phyloP scores from a whole-genome alignment of 1,139 yeast genomes.

The Saccharomyces hybrid region DNA sequence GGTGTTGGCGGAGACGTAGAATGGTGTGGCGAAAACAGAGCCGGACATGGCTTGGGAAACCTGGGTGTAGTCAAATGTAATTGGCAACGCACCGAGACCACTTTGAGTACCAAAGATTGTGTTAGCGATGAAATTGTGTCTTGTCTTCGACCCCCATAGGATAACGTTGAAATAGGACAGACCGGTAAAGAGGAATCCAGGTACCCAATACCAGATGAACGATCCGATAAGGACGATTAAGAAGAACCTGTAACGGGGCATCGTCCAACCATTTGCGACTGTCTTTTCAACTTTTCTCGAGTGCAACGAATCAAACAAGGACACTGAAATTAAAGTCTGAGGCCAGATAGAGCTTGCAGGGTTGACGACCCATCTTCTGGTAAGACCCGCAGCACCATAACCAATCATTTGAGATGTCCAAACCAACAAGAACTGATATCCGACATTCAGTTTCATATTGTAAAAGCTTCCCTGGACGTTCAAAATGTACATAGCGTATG shows the following conservation, averaged over 20 bases:
- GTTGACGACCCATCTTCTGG: conserved; percentile 34
- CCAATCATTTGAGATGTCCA: conserved; percentile 52
- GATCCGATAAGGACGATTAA: conserved; percentile 34
- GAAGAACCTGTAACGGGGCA: conserved; percentile 43
- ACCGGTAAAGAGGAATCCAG: conserved; percentile 46
- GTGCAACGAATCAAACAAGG: conserved; percentile 36
- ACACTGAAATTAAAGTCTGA: conserved; percentile 33
- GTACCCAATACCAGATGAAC: conserved; percentile 51
- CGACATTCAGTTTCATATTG: conserved; percentile 33
- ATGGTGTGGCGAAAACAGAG: conserved; percentile 51
- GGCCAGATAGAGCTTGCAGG: conserved; percentile 39
- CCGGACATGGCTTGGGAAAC: conserved; percentile 36
- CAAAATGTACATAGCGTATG: conserved; percentile 52
- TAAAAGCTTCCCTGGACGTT: conserved; percentile 49
- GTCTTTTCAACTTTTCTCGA: conserved; percentile 27
- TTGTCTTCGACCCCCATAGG: conserved; percentile 40
- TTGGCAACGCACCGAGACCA: conserved; percentile 49
- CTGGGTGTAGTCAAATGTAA: conserved; percentile 43
- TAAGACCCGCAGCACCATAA: conserved; percentile 50
- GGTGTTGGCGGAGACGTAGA: conserved; percentile 36
- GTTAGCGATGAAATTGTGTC: conserved; percentile 38
- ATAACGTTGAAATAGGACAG: conserved; percentile 45
- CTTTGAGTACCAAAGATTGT: conserved; percentile 46
- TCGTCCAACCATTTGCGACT: conserved; percentile 38
- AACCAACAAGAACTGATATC: conserved; percentile 43